Evolutionary conservation across 495 filamentous ascomycete species (phyloP).

Genomic region (Xylaria acuta): DNA sequence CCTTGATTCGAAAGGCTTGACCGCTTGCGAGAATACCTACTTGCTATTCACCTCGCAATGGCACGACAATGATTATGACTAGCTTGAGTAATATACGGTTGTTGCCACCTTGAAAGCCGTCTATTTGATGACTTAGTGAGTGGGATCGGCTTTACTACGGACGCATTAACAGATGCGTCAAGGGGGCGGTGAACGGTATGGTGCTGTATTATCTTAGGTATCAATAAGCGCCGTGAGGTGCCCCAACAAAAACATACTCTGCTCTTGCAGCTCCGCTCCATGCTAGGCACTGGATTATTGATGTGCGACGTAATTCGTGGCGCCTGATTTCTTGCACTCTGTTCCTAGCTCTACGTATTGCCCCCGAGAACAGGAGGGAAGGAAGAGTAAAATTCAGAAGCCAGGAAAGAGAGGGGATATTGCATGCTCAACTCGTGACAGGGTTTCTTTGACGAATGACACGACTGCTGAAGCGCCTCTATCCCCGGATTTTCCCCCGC

Average conservation of each 20-base stretch:
- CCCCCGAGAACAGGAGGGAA: background rate
- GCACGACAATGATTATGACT: conserved; percentile 2
- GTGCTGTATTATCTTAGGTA: conserved; percentile 21
- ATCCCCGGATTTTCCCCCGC: conserved; percentile 17
- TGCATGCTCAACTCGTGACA: background rate
- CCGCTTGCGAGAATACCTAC: background rate
- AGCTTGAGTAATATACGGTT: background rate
- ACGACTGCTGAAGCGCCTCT: background rate
- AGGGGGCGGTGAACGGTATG: background rate
- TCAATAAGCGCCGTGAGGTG: conserved; percentile 7
- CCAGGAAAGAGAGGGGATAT: background rate
- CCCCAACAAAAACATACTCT: conserved; percentile 7
- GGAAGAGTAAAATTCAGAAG: background rate
- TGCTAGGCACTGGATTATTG: background rate
- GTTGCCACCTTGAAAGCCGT: background rate
- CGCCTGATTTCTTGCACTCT: background rate
- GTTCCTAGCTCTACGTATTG: background rate
- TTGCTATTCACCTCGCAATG: background rate
- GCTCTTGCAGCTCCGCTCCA: conserved; percentile 6
- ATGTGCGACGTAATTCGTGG: background rate
- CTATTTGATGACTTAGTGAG: background rate
- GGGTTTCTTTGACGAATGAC: background rate
- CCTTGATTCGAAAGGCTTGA: background rate
- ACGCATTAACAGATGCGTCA: background rate
- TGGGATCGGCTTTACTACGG: conserved; percentile 12